Percentiles rank a stretch among this genome's conserved stretches.
Conservation (phyloP, 306 rosid genomes). For the Quercus variabilis region DNA sequence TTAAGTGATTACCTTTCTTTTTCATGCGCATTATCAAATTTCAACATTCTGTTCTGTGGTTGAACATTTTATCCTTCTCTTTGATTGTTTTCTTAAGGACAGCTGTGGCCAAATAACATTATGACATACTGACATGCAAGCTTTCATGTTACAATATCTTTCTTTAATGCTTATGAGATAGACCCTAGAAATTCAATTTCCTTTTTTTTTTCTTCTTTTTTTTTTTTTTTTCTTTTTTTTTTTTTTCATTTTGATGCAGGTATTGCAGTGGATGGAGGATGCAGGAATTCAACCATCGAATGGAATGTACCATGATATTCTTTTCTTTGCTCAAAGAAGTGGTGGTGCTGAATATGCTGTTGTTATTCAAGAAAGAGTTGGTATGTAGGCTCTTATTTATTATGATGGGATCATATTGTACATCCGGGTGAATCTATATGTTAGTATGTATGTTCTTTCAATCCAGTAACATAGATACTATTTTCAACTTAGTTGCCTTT, state of each 20-base stretch:
- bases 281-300: slow-evolving; percentile 71
- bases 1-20: neutral
- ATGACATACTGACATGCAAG: neutral
- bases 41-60: neutral
- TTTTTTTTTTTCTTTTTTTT: neutral
- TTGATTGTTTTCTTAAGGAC: neutral
- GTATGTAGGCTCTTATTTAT: slow-evolving; percentile 41
- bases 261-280: slow-evolving; percentile 91
- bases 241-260: slow-evolving; percentile 32
- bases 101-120: neutral
- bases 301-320: slow-evolving; percentile 63
- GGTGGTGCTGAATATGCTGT: slow-evolving; percentile 71
- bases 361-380: slow-evolving; percentile 64
- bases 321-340: slow-evolving; percentile 58
- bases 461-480: neutral
- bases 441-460: neutral
- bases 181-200: neutral
- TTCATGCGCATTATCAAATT: neutral
- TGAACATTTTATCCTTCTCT: neutral
- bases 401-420: neutral
- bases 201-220: too few species aligned
- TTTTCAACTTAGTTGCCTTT: neutral
- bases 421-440: neutral
- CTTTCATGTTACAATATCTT: neutral
- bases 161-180: neutral